These are phyloP conservation scores for Nakazawaea laoshanensis DNA, from an alignment of 805 yeast genomes.

Conservation along the genomic window DNA sequence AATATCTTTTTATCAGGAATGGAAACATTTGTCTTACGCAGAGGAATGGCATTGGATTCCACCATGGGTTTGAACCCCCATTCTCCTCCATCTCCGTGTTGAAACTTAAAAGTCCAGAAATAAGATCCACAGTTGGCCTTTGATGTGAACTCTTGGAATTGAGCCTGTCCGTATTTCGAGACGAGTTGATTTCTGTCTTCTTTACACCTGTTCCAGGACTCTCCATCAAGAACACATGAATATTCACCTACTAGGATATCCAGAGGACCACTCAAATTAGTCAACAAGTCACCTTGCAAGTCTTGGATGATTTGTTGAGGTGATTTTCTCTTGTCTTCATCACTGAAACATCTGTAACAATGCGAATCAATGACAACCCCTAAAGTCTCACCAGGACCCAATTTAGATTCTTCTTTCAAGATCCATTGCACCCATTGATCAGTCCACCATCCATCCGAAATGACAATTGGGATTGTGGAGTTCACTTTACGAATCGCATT, in stretches of 20 bases:
- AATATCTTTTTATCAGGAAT: slow-evolving; percentile 33
- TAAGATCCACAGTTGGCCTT: slow-evolving; percentile 64
- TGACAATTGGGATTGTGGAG: slow-evolving; percentile 54
- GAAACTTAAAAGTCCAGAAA: slow-evolving; percentile 89
- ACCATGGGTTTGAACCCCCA: slow-evolving; percentile 88
- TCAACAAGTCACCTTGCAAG: slow-evolving; percentile 39
- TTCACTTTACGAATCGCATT: slow-evolving; percentile 50
- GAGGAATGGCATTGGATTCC: slow-evolving; percentile 48
- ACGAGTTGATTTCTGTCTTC: slow-evolving; percentile 48
- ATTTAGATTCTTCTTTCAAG: slow-evolving; percentile 25
- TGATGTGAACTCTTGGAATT: slow-evolving; percentile 35
- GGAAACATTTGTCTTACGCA: slow-evolving; percentile 17
- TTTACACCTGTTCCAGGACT: slow-evolving; percentile 53
- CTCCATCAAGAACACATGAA: slow-evolving; percentile 76
- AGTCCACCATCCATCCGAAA: slow-evolving; percentile 95
- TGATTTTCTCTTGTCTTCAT: slow-evolving; percentile 54
- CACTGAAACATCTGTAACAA: slow-evolving; percentile 79
- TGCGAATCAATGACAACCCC: slow-evolving; percentile 82
- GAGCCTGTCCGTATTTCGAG: slow-evolving; percentile 50
- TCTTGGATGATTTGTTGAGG: slow-evolving; percentile 59
- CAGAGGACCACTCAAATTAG: slow-evolving; percentile 33
- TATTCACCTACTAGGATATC: slow-evolving; percentile 86
- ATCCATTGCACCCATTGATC: slow-evolving; percentile 70
- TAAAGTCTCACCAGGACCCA: slow-evolving; percentile 17
- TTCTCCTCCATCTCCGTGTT: slow-evolving; percentile 89